Conservation (phyloP, 2,329 filamentous ascomycete genomes). For the Trichophyton mentagrophytes region DNA sequence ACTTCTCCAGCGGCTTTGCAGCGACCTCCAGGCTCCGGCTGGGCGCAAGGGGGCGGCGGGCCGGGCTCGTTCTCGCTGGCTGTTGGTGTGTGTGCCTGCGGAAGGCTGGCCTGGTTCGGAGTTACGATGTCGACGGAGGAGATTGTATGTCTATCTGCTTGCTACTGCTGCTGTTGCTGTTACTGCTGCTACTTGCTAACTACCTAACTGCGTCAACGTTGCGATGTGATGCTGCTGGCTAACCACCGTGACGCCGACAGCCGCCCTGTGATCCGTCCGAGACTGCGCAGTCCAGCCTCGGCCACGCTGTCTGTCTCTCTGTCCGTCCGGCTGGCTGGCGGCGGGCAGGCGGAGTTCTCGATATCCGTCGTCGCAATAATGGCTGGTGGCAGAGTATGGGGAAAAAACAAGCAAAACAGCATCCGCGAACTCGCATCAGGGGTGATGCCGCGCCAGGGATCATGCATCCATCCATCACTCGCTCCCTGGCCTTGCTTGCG, state of each 20-base stretch:
- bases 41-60: background rate
- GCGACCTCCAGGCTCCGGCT: background rate
- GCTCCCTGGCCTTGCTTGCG: no score
- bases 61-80: background rate
- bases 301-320: background rate
- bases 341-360: background rate
- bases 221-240: no score
- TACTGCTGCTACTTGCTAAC: no score
- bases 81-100: no score
- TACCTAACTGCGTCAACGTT: no score
- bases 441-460: background rate
- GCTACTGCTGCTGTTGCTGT: no score
- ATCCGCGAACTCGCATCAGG: background rate
- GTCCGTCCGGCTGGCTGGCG: no score
- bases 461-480: background rate
- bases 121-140: no score
- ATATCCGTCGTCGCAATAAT: background rate
- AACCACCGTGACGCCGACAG: no score
- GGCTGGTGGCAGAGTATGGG: background rate
- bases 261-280: background rate
- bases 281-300: background rate
- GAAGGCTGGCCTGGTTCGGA: no score
- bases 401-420: background rate
- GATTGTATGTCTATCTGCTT: no score
- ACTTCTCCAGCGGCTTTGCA: no score